Evolutionary conservation across 2,329 filamentous ascomycete genomes (phyloP).

Genomic region (Graphiopsis chlorocephala): DNA sequence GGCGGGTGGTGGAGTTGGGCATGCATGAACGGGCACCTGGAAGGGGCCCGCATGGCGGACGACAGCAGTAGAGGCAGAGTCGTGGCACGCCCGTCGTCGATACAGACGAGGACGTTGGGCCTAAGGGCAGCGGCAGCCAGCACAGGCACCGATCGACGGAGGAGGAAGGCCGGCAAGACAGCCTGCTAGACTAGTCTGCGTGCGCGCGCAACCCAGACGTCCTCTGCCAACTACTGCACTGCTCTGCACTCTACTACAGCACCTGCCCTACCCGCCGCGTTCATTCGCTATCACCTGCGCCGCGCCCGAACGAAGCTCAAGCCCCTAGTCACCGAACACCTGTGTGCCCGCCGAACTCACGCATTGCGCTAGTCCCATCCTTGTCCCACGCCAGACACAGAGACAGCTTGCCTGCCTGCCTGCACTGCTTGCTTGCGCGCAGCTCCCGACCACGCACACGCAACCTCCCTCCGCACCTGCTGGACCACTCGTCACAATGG

Average conservation of each 20-base stretch:
- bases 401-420: not conserved
- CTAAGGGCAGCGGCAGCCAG: not conserved
- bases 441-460: constrained; percentile 12
- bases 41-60: not conserved
- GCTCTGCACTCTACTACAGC: not conserved
- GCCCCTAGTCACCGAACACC: constrained; percentile 4
- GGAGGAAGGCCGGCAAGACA: not conserved
- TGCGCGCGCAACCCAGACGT: not conserved
- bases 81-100: not conserved
- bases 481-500: constrained; percentile 11
- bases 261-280: not conserved
- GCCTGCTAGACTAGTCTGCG: not conserved
- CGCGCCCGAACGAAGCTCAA: constrained; percentile 2
- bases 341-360: constrained; percentile 8
- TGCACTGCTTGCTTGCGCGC: not conserved
- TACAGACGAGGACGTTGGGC: not conserved
- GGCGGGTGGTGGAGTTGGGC: constrained; percentile 4
- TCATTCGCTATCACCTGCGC: constrained; percentile 8
- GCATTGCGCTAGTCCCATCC: constrained; percentile 8
- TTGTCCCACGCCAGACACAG: not conserved
- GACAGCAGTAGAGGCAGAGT: not conserved
- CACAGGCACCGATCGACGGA: not conserved
- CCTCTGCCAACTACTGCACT: constrained; percentile 3
- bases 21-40: constrained; percentile 4
- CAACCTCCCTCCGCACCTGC: constrained; percentile 4